Percentiles rank a stretch among this genome's conserved stretches.
Conservation (phyloP, 257 asterid species). For the Solanum chmielewskii region DNA sequence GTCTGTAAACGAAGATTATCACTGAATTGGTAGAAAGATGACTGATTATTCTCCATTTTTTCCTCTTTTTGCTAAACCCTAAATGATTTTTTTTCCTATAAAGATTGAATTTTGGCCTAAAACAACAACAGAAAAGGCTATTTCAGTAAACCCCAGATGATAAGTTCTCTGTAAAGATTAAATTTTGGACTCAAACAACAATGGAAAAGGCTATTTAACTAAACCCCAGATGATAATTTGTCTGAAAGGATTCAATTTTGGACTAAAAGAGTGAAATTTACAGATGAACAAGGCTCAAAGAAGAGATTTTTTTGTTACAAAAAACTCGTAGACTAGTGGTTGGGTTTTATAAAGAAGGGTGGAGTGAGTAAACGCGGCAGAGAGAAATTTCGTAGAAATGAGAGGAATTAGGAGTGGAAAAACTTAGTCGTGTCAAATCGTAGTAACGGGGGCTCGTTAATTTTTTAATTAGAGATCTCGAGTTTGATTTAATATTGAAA, state of each 20-base stretch:
- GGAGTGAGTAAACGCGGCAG: background rate
- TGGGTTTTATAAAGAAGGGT: background rate
- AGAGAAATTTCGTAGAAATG: background rate
- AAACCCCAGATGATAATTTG: background rate
- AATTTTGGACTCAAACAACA: background rate
- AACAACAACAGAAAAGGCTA: background rate
- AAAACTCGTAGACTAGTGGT: background rate
- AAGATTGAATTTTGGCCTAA: no score
- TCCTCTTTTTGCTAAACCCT: background rate
- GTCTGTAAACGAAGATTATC: conserved; percentile 74
- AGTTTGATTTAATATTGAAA: no score
- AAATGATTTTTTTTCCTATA: background rate
- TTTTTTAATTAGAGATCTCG: no score
- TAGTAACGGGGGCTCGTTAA: background rate
- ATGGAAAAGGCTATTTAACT: no score
- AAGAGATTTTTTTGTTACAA: background rate
- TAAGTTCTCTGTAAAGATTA: background rate
- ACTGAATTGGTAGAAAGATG: conserved; percentile 87
- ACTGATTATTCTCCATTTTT: conserved; percentile 39
- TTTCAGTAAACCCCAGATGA: background rate
- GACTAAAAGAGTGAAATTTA: background rate
- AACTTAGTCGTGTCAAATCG: conserved; percentile 15
- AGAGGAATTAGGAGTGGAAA: conserved; percentile 2
- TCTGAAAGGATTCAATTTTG: background rate
- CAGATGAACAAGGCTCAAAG: background rate